Evolutionary conservation across 257 asterid genomes (phyloP).

Genomic region (Hygrophila difformis): DNA sequence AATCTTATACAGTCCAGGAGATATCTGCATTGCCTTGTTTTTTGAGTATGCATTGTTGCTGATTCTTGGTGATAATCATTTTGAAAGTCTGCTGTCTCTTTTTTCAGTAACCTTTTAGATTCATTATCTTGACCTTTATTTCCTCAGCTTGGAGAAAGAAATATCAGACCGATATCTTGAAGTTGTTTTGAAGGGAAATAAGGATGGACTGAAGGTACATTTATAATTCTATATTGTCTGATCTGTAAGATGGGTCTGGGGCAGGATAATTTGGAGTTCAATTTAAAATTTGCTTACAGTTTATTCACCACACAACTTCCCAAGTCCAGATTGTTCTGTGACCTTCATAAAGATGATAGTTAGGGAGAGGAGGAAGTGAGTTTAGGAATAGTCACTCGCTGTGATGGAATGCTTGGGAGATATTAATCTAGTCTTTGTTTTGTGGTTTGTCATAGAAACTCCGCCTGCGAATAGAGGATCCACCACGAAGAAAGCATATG

Average conservation of each 20-base stretch:
- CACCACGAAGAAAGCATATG: conserved; percentile 98
- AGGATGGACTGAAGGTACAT: conserved; percentile 88
- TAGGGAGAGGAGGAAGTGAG: no score
- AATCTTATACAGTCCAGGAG: no score
- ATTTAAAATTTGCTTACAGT: no score
- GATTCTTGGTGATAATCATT: not conserved
- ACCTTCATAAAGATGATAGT: not conserved
- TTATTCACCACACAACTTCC: no score
- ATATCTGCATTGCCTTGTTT: no score
- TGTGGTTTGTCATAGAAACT: conserved; percentile 48
- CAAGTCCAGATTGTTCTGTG: no score
- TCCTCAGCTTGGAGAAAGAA: conserved; percentile 87
- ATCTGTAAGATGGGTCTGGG: not conserved
- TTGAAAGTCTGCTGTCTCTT: not conserved
- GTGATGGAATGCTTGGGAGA: no score
- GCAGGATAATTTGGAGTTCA: not conserved
- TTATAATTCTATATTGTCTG: not conserved
- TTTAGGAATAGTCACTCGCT: no score
- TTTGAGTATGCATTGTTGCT: not conserved
- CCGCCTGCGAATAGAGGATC: conserved; percentile 92
- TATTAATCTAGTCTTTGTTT: conserved; percentile 3
- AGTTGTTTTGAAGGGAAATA: conserved; percentile 88
- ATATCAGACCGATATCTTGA: conserved; percentile 91
- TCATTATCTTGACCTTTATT: conserved; percentile 15
- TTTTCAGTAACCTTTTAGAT: conserved; percentile 4